Evolutionary conservation across 2,329 filamentous ascomycete species (phyloP).

Genomic region (Penicillium sp.): DNA sequence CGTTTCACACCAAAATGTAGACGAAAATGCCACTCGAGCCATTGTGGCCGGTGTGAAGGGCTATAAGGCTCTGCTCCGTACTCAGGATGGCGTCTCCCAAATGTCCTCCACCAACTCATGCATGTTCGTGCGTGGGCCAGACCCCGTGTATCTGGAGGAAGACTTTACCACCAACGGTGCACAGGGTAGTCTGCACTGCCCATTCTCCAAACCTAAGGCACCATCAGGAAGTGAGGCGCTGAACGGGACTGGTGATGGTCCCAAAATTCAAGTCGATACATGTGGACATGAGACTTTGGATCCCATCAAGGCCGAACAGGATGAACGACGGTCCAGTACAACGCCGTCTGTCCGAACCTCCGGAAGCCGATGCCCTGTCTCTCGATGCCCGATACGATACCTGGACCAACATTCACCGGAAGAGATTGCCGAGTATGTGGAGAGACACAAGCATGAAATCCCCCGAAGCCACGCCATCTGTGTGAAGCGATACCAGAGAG

Average conservation of each 20-base stretch:
- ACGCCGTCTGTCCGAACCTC: conserved; percentile 44
- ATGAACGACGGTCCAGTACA: conserved; percentile 47
- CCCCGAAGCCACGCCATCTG: conserved; percentile 93
- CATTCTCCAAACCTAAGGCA: conserved; percentile 62
- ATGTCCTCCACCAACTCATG: conserved; percentile 40
- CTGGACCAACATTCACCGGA: conserved; percentile 90
- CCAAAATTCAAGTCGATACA: conserved; percentile 43
- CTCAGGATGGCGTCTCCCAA: conserved; percentile 28
- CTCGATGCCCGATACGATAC: conserved; percentile 89
- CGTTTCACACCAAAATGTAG: conserved; percentile 65
- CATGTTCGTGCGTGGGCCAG: conserved; percentile 49
- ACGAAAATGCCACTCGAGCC: conserved; percentile 52
- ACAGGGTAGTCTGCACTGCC: conserved; percentile 77
- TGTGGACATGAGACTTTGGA: conserved; percentile 60
- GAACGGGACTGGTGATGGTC: conserved; percentile 41
- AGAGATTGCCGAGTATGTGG: conserved; percentile 89
- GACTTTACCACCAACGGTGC: conserved; percentile 88
- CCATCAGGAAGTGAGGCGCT: conserved; percentile 30
- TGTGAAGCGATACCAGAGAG: conserved; percentile 83
- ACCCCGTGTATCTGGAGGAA: conserved; percentile 71
- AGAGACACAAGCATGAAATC: conserved; percentile 92
- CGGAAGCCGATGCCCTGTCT: conserved; percentile 63
- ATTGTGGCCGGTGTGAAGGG: conserved; percentile 42
- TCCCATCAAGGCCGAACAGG: conserved; percentile 52
- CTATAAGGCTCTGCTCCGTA: conserved; percentile 39